Base-by-base conservation (phyloP, 306 rosid species). In the Trichosanthes cucumerina region DNA sequence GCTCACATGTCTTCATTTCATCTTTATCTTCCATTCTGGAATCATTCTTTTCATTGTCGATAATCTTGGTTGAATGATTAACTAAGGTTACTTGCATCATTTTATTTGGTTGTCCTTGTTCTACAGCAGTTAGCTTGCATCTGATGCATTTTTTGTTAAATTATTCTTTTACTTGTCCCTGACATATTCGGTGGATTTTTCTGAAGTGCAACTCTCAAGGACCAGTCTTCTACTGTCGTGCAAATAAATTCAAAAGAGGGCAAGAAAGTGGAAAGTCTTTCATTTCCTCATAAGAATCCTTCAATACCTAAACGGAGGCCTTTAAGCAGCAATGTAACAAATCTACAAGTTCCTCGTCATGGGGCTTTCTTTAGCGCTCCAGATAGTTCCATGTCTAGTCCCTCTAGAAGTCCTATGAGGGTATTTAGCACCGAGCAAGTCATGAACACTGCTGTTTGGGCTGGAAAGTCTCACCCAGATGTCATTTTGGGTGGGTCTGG, bases 301-400 rank as follows among this genome's bases (percentile, higher is more conserved):
- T 83, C 92, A 14, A 80, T 92, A 21, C 93, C 99, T 31, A 96
- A 90, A 82, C 83, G 86, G 77, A 90, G 91, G 86, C 97, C 92
- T 78, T 86, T 96, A 80, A 80, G 97, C 81, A 83, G 86, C 66
- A 96, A 90, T 75, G 98, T 92, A 76, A 92, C 96, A 16, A 92
- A 96, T 85, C 93, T 91, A 73, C 97, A 83, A 86, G 93, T 91
- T 81, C 97, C 99, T 79, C 88, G 83, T 64, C 92, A 84, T 66
- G 98, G 97, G 77, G 87, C 92, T 65, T 85, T 91, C 88, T 90
- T 65, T 84, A 90, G 99, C 82, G 96, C 96, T 84, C 98, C 95
- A 3, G 96, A 93, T 85, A 93, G 98, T 80, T 90, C 94, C 78
- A 74, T 79, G 89, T 88, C 94, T 57, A 90, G 94, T 82, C 94